phyloP scores from a whole-genome alignment of 2,329 filamentous ascomycete genomes.

The Parasarocladium wereldwijsianum region DNA sequence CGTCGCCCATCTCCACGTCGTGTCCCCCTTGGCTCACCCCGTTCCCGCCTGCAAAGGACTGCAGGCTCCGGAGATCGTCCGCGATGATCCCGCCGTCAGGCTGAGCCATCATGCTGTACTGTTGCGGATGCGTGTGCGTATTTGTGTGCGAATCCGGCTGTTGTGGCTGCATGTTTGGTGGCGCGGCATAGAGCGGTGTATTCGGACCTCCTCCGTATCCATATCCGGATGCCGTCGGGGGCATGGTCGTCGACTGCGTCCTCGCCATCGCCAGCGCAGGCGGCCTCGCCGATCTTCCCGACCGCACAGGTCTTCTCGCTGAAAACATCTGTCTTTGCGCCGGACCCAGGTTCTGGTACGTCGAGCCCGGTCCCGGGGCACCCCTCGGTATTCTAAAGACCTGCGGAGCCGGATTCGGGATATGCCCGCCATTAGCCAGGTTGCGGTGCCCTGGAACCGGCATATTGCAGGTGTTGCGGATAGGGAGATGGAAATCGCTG shows the following conservation, averaged over 20 bases:
- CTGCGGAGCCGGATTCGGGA: too few relatives aligned
- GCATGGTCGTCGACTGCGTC: not conserved
- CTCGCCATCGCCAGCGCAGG: slow-evolving; percentile 7
- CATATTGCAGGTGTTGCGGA: slow-evolving; percentile 20
- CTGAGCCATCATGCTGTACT: slow-evolving; percentile 15
- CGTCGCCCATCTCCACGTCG: slow-evolving; percentile 21
- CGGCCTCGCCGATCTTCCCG: slow-evolving; percentile 16
- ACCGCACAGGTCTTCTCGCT: slow-evolving; percentile 13
- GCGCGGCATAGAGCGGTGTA: slow-evolving; percentile 11
- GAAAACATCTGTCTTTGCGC: slow-evolving; percentile 18
- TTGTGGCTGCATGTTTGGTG: slow-evolving; percentile 6
- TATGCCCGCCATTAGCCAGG: too few relatives aligned
- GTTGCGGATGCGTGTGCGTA: slow-evolving; percentile 14
- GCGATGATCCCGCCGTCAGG: slow-evolving; percentile 19
- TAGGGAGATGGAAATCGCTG: slow-evolving; percentile 19
- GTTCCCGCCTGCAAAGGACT: slow-evolving; percentile 17
- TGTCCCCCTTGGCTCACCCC: slow-evolving; percentile 4
- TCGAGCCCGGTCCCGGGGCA: not conserved
- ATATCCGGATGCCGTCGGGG: slow-evolving; percentile 11
- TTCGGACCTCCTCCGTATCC: slow-evolving; percentile 10
- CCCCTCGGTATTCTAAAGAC: too few relatives aligned
- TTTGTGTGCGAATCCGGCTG: slow-evolving; percentile 8
- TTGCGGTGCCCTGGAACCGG: slow-evolving; percentile 20
- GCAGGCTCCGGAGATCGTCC: slow-evolving; percentile 20
- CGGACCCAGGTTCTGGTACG: slow-evolving; percentile 9